These are phyloP conservation scores for Botrytis medusae DNA, from an alignment of 2,329 filamentous ascomycete species.

Conservation along the genomic window DNA sequence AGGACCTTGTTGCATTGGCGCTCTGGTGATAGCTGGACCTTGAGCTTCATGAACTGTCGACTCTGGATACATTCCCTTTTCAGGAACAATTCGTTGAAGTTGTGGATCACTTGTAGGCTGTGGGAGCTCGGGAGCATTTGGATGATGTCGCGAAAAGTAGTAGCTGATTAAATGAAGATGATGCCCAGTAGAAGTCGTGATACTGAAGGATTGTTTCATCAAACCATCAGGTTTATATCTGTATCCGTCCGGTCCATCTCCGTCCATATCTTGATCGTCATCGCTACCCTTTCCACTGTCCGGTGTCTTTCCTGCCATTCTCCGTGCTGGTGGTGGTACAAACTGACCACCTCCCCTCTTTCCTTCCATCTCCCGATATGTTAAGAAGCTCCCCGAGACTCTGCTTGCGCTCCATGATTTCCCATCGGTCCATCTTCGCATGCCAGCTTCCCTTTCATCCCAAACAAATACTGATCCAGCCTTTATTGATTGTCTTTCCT, in stretches of 20 bases:
- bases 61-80: slow-evolving; percentile 96
- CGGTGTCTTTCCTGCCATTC: slow-evolving; percentile 70
- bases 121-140: slow-evolving; percentile 68
- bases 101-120: slow-evolving; percentile 80
- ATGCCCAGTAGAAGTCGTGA: slow-evolving; percentile 85
- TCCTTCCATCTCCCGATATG: slow-evolving; percentile 98
- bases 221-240: slow-evolving; percentile 93
- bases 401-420: slow-evolving; percentile 99
- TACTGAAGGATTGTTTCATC: slow-evolving; percentile 99
- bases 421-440: slow-evolving; percentile 97
- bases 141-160: slow-evolving; percentile 73
- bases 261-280: slow-evolving; percentile 70
- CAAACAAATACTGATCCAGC: slow-evolving; percentile 99
- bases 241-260: slow-evolving; percentile 82
- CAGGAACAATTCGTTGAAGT: slow-evolving; percentile 78
- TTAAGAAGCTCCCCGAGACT: slow-evolving; percentile 95
- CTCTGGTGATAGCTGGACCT: slow-evolving; percentile 76
- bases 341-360: slow-evolving; percentile 82
- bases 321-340: slow-evolving; percentile 55
- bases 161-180: slow-evolving; percentile 98
- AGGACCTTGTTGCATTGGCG: slow-evolving; percentile 59
- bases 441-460: slow-evolving; percentile 97
- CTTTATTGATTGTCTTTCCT: slow-evolving; percentile 92
- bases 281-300: slow-evolving; percentile 80
- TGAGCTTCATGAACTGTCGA: slow-evolving; percentile 87